Percentiles rank a stretch among this genome's conserved stretches.
Evolutionary conservation across 345 rosid genomes (phyloP).

Genomic region (Excoecaria agallocha): DNA sequence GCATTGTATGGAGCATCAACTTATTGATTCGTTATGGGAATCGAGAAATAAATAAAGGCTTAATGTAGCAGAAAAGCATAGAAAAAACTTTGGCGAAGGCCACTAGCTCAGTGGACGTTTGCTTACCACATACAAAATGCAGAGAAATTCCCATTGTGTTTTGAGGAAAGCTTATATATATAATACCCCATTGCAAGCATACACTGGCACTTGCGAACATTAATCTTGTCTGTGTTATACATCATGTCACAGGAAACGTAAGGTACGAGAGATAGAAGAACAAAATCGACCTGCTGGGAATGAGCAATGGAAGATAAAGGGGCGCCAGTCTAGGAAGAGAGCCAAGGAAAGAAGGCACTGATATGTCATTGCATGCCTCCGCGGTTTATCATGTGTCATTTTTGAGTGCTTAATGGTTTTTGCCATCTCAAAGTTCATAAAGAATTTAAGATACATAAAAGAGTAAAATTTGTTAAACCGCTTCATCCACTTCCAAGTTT

Average conservation of each 20-base stretch:
- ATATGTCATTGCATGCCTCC: not conserved
- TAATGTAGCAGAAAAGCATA: not conserved
- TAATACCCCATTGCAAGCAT: too few species aligned
- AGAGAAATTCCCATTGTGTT: too few species aligned
- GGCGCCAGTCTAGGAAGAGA: slow-evolving; percentile 47
- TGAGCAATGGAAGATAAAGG: slow-evolving; percentile 77
- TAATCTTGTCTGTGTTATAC: too few species aligned
- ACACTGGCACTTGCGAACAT: too few species aligned
- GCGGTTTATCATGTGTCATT: not conserved
- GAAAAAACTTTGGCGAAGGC: too few species aligned
- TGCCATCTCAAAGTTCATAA: not conserved
- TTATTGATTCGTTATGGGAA: not conserved
- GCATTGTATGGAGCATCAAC: not conserved
- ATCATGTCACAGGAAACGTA: slow-evolving; percentile 61
- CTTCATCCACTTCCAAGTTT: not conserved
- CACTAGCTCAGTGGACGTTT: too few species aligned
- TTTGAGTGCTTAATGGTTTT: not conserved
- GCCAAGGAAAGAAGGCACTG: slow-evolving; percentile 63
- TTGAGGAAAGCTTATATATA: too few species aligned
- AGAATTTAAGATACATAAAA: not conserved
- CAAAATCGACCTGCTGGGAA: slow-evolving; percentile 56
- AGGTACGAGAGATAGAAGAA: slow-evolving; percentile 79
- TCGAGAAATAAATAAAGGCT: not conserved
- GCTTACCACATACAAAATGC: too few species aligned
- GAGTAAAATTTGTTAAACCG: not conserved